These are phyloP conservation scores for Sclerotinia trifoliorum DNA, from an alignment of 2,329 filamentous ascomycete genomes.

Conservation along the genomic window DNA sequence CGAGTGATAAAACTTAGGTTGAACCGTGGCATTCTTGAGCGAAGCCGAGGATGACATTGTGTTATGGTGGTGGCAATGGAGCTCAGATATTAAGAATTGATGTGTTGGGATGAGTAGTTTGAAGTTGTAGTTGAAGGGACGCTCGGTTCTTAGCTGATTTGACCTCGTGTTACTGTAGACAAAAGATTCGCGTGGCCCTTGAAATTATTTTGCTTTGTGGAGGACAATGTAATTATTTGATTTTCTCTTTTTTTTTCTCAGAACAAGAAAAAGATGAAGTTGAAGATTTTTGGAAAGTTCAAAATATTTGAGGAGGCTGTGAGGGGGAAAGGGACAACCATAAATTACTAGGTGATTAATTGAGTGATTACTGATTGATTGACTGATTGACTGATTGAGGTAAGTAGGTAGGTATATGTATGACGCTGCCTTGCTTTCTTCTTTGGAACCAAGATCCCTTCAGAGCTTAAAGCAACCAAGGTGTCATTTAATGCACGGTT, in stretches of 20 bases:
- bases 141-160: neutral
- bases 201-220: neutral
- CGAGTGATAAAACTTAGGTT: slow-evolving; percentile 41
- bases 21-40: slow-evolving; percentile 38
- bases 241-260: neutral
- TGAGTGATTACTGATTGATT: neutral
- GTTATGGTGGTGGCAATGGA: neutral
- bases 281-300: neutral
- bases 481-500: neutral
- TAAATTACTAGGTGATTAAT: neutral
- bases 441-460: slow-evolving; percentile 2
- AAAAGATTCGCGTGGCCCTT: neutral
- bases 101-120: neutral
- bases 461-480: too few relatives aligned
- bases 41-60: slow-evolving; percentile 23
- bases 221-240: too few relatives aligned
- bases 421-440: slow-evolving; percentile 20
- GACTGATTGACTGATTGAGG: too few relatives aligned
- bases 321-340: neutral
- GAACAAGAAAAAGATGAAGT: neutral
- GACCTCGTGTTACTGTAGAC: neutral
- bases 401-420: neutral
- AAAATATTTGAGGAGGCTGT: neutral
- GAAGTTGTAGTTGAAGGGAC: neutral
- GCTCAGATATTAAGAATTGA: neutral